Base-by-base conservation (phyloP, 225 moss, liverwort and hornwort genomes). In the Neckera pumila region DNA sequence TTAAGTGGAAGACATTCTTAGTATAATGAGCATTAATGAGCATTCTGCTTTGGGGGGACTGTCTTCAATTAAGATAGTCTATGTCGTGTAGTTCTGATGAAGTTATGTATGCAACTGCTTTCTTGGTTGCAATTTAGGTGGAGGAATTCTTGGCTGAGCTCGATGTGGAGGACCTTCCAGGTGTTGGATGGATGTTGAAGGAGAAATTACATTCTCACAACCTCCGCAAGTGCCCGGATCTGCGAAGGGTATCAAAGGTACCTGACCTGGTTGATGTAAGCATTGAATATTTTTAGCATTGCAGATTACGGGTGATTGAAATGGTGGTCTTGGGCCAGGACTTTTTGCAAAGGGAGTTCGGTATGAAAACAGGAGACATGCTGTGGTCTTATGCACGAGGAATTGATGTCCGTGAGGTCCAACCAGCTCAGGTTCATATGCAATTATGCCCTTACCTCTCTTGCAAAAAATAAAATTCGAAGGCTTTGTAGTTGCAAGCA, bases 311-410 rank as follows among this genome's bases (percentile, higher is more conserved):
- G 64, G 43, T 72, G 47, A 86, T 86, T 92, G 57, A 89, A 76
- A 49, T 79, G 62, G 89, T 91, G 77, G 64, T 64, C 85, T 57
- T 84, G 87, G 82, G 58, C 72, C 94, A 99, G 99, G 96, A 95
- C 22, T 88, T 84, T 89, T 90, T 99, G 87, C 97, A 96, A 89
- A 96, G 93, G 87, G 95, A 96, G 63, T 95, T 94, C 61, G 99
- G 99, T 51, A 67, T 89, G 66, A 99, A 99, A 92, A 99, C 99
- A 84, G 99, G 99, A 78, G 89, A 93, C 87, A 99, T 96, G 97
- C 91, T 99, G 75, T 96, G 96, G 97, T 96, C 93, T 53, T 99
- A 92, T 92, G 92, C 97, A 88, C 96, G 96, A 87, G 99, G 97
- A 82, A 95, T 96, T 74, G 99, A 97, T 91, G 75, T 94, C 22